Conservation (phyloP, 2,329 filamentous ascomycete species). For the Penicillium sp. region DNA sequence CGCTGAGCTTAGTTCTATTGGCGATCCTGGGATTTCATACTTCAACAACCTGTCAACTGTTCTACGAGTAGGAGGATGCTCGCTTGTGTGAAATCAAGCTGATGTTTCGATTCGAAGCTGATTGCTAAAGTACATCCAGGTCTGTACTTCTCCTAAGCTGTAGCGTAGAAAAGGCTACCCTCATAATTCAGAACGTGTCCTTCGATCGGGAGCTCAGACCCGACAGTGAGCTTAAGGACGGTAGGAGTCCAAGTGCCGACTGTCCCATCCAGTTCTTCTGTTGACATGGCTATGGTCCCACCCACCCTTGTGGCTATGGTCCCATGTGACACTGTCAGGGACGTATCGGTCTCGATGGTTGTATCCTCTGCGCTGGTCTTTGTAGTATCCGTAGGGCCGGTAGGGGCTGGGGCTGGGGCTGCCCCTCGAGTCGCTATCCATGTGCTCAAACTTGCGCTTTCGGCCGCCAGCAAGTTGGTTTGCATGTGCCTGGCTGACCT, state of each 20-base stretch:
- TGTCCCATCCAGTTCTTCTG: background rate
- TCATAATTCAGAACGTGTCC: background rate
- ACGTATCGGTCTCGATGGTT: slow-evolving; percentile 1
- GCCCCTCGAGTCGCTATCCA: background rate
- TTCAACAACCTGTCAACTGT: background rate
- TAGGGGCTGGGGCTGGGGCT: slow-evolving; percentile 1
- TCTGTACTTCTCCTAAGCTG: background rate
- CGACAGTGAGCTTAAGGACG: slow-evolving; percentile 11
- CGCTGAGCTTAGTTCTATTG: background rate
- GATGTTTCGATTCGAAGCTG: background rate
- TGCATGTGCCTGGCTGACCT: slow-evolving; percentile 29
- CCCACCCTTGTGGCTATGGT: slow-evolving; percentile 3
- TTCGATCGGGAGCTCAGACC: background rate
- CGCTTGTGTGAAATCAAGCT: background rate
- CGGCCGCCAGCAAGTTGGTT: slow-evolving; percentile 31
- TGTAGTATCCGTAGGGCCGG: background rate
- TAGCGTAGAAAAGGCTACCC: background rate
- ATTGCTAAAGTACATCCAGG: background rate
- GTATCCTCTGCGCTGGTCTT: background rate
- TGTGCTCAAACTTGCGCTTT: slow-evolving; percentile 32
- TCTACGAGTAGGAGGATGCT: background rate
- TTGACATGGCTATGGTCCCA: background rate
- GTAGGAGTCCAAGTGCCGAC: slow-evolving; percentile 22
- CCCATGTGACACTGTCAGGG: background rate
- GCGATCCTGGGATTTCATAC: background rate